These are phyloP conservation scores for Malassezia vespertilionis DNA, from an alignment of 1,284 basidiomycete species.

Conservation along the genomic window DNA sequence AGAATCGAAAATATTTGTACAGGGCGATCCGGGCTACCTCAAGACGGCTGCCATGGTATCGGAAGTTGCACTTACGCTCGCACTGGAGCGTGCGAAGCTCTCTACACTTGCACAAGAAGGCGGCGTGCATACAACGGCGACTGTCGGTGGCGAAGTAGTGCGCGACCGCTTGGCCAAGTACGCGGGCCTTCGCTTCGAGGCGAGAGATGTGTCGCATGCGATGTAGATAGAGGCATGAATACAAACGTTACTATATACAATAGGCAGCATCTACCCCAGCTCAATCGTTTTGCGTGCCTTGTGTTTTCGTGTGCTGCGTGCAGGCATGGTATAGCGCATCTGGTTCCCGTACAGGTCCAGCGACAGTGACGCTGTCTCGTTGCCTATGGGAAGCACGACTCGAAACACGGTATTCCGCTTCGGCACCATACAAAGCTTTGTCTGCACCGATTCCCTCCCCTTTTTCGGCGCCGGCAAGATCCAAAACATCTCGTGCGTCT, in stretches of 20 bases:
- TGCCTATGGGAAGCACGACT: not conserved
- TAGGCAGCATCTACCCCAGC: not conserved
- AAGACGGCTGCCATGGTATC: constrained; percentile 61
- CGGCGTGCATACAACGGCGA: constrained; percentile 66
- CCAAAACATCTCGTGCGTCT: constrained; percentile 15
- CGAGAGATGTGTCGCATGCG: too few species aligned
- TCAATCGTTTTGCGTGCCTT: constrained; percentile 15
- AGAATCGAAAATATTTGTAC: constrained; percentile 57
- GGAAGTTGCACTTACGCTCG: constrained; percentile 62
- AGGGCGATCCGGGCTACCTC: constrained; percentile 71
- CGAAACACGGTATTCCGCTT: constrained; percentile 14
- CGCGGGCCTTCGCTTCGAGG: constrained; percentile 53
- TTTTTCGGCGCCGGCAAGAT: not conserved
- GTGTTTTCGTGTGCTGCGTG: constrained; percentile 14
- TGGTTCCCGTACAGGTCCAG: constrained; percentile 13
- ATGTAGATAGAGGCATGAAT: too few species aligned
- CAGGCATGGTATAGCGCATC: constrained; percentile 13
- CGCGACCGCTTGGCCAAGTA: constrained; percentile 57
- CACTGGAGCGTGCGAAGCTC: constrained; percentile 53
- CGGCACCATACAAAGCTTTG: not conserved
- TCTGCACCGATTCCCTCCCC: not conserved
- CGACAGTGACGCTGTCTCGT: not conserved
- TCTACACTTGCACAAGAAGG: constrained; percentile 56
- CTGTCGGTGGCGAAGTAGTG: constrained; percentile 63
- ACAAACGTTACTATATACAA: too few species aligned